Conservation (phyloP, 108 stramenopile species). For the Cylindrotheca closterium region DNA sequence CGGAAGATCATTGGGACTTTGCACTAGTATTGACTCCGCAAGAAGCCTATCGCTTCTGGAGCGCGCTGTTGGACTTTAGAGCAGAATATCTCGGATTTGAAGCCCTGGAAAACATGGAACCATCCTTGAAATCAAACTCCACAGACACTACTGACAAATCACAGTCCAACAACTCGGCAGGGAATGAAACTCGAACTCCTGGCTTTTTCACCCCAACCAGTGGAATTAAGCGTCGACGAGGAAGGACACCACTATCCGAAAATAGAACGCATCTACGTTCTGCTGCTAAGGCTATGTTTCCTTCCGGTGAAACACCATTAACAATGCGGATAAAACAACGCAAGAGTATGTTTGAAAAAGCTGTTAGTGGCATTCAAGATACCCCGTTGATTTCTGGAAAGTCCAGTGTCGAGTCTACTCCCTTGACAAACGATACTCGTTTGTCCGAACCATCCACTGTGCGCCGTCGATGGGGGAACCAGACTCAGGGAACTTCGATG, state of each 20-base stretch:
- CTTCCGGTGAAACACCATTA: conserved; percentile 1
- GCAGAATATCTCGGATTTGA: conserved; percentile 64
- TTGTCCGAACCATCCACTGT: conserved; percentile 5
- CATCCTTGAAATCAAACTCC: conserved; percentile 11
- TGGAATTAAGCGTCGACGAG: conserved; percentile 7
- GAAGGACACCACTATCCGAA: conserved; percentile 4
- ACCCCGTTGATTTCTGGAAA: background rate
- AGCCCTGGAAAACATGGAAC: conserved; percentile 6
- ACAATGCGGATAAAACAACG: conserved; percentile 8
- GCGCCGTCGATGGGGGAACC: conserved; percentile 52
- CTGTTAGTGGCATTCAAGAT: background rate
- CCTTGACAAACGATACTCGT: background rate
- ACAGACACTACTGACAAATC: conserved; percentile 18
- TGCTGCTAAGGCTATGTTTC: conserved; percentile 2
- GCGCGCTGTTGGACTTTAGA: conserved; percentile 81
- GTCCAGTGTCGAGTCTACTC: conserved; percentile 1
- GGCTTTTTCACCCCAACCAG: conserved; percentile 6
- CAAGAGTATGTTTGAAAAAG: conserved; percentile 34
- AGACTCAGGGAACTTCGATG: conserved; percentile 5
- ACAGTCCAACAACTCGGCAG: conserved; percentile 2
- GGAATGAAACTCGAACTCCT: background rate
- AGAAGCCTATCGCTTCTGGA: conserved; percentile 78
- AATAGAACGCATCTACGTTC: conserved; percentile 2
- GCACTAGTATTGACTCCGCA: conserved; percentile 72
- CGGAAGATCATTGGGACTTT: conserved; percentile 76